These are phyloP conservation scores for Coemansia sp. DNA, from an alignment of 192 early-diverging fungal genomes.

Conservation along the genomic window DNA sequence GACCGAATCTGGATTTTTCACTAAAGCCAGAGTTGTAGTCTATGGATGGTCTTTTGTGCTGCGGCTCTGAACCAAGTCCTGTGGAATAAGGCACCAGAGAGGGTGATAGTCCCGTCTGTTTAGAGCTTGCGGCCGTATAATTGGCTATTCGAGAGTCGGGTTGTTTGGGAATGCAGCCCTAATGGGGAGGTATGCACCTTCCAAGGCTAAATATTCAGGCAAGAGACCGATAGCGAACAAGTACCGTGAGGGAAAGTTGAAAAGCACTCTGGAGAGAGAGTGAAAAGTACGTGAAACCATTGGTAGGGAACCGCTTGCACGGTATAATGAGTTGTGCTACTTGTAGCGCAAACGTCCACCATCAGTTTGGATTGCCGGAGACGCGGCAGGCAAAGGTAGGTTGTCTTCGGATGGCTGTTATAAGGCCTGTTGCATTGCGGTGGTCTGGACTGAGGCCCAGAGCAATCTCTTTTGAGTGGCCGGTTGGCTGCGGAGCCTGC, in stretches of 20 bases:
- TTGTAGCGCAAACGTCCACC: constrained; percentile 7
- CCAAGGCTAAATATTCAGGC: constrained; percentile 77
- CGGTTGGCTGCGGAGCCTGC: neutral
- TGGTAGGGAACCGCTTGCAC: constrained; percentile 65
- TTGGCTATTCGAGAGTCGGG: constrained; percentile 58
- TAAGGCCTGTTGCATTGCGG: constrained; percentile 53
- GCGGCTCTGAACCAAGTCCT: constrained; percentile 54
- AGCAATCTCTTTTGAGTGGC: constrained; percentile 15
- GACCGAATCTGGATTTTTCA: constrained; percentile 56
- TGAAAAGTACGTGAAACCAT: constrained; percentile 83
- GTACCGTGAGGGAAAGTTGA: constrained; percentile 86
- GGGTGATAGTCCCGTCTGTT: constrained; percentile 71
- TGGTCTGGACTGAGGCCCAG: constrained; percentile 59
- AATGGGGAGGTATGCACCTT: constrained; percentile 77
- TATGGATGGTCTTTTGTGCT: constrained; percentile 56
- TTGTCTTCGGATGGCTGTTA: constrained; percentile 56
- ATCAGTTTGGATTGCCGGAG: constrained; percentile 53
- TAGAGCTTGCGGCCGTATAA: constrained; percentile 12
- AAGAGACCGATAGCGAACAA: constrained; percentile 87
- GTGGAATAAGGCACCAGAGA: constrained; percentile 70
- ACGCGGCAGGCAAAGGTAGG: constrained; percentile 49
- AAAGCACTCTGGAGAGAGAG: constrained; percentile 82
- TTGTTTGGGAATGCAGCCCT: constrained; percentile 73
- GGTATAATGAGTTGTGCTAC: neutral
- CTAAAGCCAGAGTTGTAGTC: constrained; percentile 57